Conservation (phyloP, 2,329 filamentous ascomycete genomes). For the Nemania diffusa region DNA sequence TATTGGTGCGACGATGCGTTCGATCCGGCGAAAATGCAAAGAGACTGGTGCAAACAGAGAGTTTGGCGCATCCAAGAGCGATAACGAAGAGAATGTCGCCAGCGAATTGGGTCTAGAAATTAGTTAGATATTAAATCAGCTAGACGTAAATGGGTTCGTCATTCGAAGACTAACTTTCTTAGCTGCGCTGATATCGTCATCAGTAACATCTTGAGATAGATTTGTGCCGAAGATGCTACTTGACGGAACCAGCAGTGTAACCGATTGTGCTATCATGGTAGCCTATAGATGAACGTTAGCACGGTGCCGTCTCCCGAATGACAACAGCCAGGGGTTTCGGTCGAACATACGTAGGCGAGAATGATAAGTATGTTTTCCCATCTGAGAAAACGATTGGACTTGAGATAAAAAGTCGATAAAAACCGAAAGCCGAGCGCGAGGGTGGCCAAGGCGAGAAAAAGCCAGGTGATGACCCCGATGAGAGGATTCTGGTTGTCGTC, state of each 20-base stretch:
- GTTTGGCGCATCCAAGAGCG: constrained; percentile 22
- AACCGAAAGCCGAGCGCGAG: not conserved
- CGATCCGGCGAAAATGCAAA: constrained; percentile 14
- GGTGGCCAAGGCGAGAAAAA: not conserved
- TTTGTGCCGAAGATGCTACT: not conserved
- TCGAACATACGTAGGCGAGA: not conserved
- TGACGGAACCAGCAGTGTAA: not conserved
- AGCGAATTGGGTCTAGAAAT: constrained; percentile 4
- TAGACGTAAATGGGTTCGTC: not conserved
- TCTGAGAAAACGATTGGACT: not conserved
- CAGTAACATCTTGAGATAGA: not conserved
- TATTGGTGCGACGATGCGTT: constrained; percentile 6
- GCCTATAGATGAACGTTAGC: not conserved
- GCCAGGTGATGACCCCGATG: not conserved
- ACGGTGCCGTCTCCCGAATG: not conserved
- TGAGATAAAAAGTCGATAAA: not conserved
- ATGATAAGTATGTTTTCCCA: not conserved
- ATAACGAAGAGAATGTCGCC: constrained; percentile 30
- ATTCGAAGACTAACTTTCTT: not conserved
- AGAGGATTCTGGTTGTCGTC: not conserved
- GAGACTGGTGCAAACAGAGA: constrained; percentile 22
- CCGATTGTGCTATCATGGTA: not conserved
- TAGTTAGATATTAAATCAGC: not conserved
- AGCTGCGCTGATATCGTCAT: not conserved
- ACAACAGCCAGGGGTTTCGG: not conserved